These are phyloP conservation scores for Immersiporthe knoxdaviesiana DNA, from an alignment of 2,329 filamentous ascomycete species.

Conservation along the genomic window DNA sequence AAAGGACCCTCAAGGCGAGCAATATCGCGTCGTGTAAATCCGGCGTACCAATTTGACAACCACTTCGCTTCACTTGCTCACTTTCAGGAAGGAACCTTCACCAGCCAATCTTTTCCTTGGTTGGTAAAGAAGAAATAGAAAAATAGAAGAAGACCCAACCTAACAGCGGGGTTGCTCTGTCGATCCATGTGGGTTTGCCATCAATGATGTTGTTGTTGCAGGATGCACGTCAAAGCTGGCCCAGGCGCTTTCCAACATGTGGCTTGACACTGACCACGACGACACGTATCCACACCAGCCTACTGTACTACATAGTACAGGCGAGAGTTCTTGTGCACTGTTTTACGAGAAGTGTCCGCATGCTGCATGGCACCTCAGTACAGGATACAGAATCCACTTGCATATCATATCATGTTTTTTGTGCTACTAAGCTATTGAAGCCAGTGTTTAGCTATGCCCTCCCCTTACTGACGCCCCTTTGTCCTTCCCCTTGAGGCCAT, in stretches of 20 bases:
- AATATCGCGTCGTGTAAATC: too few relatives aligned
- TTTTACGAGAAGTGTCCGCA: background rate
- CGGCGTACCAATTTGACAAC: too few relatives aligned
- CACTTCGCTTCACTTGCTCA: too few relatives aligned
- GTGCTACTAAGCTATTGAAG: constrained; percentile 22
- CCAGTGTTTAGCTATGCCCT: constrained; percentile 8
- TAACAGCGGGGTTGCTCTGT: background rate
- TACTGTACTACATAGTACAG: too few relatives aligned
- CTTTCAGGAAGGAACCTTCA: background rate
- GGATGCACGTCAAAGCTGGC: background rate
- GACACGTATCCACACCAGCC: background rate
- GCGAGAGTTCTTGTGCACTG: background rate
- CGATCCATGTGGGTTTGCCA: background rate
- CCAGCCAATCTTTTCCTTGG: background rate
- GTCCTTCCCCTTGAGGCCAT: background rate
- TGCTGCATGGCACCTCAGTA: background rate
- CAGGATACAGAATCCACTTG: background rate
- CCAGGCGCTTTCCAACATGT: background rate
- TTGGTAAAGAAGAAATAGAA: too few relatives aligned
- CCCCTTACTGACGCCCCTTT: background rate
- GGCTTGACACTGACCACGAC: background rate
- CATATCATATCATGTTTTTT: constrained; percentile 14
- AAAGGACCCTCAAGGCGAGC: too few relatives aligned
- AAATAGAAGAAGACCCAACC: too few relatives aligned
- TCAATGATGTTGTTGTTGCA: background rate